Conservation (phyloP, 139 green algal genomes). For the Yamagishiella unicocca region DNA sequence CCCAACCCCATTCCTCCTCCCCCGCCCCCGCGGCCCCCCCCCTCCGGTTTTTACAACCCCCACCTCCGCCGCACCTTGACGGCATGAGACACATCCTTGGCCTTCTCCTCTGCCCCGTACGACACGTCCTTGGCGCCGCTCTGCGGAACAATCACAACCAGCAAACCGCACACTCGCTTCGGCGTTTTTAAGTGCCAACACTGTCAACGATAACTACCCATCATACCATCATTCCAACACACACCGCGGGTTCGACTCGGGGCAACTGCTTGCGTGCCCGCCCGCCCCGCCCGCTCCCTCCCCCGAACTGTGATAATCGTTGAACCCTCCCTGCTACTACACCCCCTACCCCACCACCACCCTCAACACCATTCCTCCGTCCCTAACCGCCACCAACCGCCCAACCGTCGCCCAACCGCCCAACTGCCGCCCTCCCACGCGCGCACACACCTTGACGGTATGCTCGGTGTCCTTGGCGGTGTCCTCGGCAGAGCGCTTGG, state of each 20-base stretch:
- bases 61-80: conserved; percentile 1
- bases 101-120: conserved; percentile 39
- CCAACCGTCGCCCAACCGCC: not conserved
- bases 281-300: too few species aligned
- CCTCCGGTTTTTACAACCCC: not conserved
- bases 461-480: conserved; percentile 22
- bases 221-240: too few species aligned
- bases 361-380: not conserved
- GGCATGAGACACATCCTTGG: conserved; percentile 31
- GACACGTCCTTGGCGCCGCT: conserved; percentile 25
- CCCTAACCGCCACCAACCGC: too few species aligned
- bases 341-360: not conserved
- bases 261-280: too few species aligned
- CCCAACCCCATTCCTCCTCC: not conserved
- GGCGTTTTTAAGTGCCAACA: too few species aligned
- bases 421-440: not conserved
- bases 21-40: not conserved
- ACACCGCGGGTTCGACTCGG: too few species aligned
- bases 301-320: too few species aligned
- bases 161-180: too few species aligned
- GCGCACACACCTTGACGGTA: conserved; percentile 26
- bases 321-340: too few species aligned
- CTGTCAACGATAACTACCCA: too few species aligned
- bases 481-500: conserved; percentile 31
- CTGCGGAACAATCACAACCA: too few species aligned